Base-by-base conservation (phyloP, 2,329 filamentous ascomycete genomes). In the Talaromyces sp. region DNA sequence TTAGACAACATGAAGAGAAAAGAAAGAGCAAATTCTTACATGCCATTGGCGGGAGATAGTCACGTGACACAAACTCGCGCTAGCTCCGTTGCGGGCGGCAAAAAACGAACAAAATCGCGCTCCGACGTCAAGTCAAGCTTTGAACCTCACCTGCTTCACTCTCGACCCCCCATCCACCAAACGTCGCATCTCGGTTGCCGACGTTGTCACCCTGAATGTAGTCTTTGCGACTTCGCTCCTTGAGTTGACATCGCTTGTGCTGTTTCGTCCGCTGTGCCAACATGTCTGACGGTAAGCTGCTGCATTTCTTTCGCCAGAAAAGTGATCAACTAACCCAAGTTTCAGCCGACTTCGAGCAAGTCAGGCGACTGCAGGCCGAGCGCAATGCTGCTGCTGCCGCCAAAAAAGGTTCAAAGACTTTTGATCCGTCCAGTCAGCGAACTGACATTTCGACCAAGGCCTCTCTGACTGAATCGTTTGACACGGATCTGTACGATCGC, bases 361-460 rank as follows among this genome's bases (percentile, higher is more conserved):
- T 96, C 77, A 88, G 88, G 79, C 89, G 88, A 82, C 88, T 93
- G 74, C 92, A 96, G 82, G 88, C 89, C 77, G 92, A 96, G 89
- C 91, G 93, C 75, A 96, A 96, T 78, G 89, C 89, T 75, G 83
- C 85, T 70, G 84, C 89, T 69, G 86, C 88, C 70, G 83, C 75
- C 67, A 95, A 91, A 82, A 93, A 93, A 81, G 88, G 89, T 79
- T 89, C 88, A 75, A 89, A 86, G 81, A 85, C 87, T 76, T 89
- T 90, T 77, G 90, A 95, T 79, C 82, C 85, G 66, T 85, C 87
- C 71, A 88, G 80, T 80, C 92, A 96, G 81, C 90, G 90, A 78
- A 86, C 84, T 81, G 89, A 95, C 82, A 82, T 82, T 73, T 90
- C 89, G 69, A 93, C 88, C 76, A 97, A 96, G 84, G 90, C 89